phyloP scores from a whole-genome alignment of 495 filamentous ascomycete species.

The Jackrogersella multiformis region DNA sequence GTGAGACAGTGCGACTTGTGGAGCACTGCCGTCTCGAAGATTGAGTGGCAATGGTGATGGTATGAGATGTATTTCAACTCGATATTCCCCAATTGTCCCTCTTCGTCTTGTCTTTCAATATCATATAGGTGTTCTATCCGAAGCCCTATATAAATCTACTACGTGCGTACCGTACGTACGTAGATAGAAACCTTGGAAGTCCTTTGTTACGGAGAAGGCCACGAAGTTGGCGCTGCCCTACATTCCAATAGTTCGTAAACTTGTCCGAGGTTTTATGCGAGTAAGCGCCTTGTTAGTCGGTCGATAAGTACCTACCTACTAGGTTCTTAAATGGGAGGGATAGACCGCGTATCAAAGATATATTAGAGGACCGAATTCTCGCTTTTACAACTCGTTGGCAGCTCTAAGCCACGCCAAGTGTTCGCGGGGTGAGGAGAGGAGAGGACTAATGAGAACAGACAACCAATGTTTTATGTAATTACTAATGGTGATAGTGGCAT shows the following conservation, averaged over 20 bases:
- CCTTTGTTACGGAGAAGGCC: conserved; percentile 7
- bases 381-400: conserved; percentile 16
- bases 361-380: neutral
- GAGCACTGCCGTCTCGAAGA: conserved; percentile 14
- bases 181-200: neutral
- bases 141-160: conserved; percentile 4
- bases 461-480: no score
- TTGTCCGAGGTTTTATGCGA: conserved; percentile 25
- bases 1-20: conserved; percentile 35
- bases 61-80: conserved; percentile 20
- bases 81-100: conserved; percentile 13
- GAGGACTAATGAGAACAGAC: conserved; percentile 6
- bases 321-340: conserved; percentile 16
- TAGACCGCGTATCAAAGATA: conserved; percentile 19
- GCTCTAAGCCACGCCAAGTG: conserved; percentile 18
- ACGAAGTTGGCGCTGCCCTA: neutral
- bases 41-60: conserved; percentile 25
- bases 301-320: conserved; percentile 6
- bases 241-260: conserved; percentile 6
- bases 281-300: conserved; percentile 27
- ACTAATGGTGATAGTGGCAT: conserved; percentile 3
- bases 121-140: neutral
- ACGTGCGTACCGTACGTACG: neutral
- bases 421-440: neutral
- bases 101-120: neutral